Conservation (phyloP, 2,329 filamentous ascomycete species). For the Hymenoscyphus albidus region DNA sequence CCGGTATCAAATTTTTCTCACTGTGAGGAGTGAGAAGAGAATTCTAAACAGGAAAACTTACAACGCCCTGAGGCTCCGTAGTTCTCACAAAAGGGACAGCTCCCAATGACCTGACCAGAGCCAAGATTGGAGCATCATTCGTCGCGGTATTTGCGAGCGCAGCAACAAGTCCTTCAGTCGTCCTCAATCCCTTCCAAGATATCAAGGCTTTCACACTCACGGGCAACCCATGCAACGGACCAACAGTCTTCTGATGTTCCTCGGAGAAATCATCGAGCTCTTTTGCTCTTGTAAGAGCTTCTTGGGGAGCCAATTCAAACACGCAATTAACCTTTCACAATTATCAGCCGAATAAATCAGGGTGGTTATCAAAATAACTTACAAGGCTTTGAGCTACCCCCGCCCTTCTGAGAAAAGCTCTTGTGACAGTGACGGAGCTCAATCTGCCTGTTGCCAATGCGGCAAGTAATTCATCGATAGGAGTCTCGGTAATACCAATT, state of each 20-base stretch:
- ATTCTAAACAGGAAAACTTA: conserved; percentile 27
- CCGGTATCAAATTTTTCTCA: conserved; percentile 6
- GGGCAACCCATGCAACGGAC: conserved; percentile 58
- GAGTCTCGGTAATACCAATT: conserved; percentile 1
- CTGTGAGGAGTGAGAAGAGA: conserved; percentile 50
- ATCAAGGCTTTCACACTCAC: conserved; percentile 40
- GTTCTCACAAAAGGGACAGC: conserved; percentile 62
- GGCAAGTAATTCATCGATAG: not conserved
- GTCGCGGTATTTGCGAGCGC: conserved; percentile 12
- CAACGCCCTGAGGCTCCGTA: conserved; percentile 57
- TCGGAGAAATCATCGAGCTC: conserved; percentile 16
- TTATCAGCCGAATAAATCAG: not conserved
- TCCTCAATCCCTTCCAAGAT: conserved; percentile 12
- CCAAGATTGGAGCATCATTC: conserved; percentile 16
- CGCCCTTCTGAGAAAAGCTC: not conserved
- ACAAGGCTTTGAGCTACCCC: not conserved
- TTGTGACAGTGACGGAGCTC: not conserved
- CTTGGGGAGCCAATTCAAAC: conserved; percentile 17
- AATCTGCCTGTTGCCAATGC: not conserved
- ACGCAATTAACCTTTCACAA: conserved; percentile 37
- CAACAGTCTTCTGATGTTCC: conserved; percentile 39
- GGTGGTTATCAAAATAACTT: not conserved
- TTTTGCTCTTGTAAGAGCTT: conserved; percentile 15
- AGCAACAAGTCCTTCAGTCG: conserved; percentile 12
- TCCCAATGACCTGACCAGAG: conserved; percentile 31